phyloP scores from a whole-genome alignment of 2,329 filamentous ascomycete species.

The Fusarium lyarnte region DNA sequence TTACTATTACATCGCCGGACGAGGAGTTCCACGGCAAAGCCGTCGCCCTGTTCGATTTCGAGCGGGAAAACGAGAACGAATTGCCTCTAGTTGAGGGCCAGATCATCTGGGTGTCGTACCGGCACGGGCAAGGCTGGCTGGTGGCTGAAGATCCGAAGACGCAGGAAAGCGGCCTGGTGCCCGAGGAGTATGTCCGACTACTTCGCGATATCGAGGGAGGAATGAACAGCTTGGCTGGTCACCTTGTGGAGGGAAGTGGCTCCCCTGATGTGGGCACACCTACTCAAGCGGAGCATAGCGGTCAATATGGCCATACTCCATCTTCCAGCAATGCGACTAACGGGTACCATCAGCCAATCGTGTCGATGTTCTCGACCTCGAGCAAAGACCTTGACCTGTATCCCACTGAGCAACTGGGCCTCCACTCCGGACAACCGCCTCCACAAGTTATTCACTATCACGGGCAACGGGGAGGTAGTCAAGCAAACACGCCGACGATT shows the following conservation, averaged over 20 bases:
- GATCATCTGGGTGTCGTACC: conserved; percentile 94
- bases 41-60: conserved; percentile 94
- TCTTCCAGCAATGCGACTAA: conserved; percentile 60
- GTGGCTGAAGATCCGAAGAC: conserved; percentile 96
- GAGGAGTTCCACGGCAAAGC: conserved; percentile 98
- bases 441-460: conserved; percentile 75
- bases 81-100: conserved; percentile 92
- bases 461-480: conserved; percentile 73
- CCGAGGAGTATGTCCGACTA: conserved; percentile 94
- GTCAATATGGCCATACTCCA: conserved; percentile 58
- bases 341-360: conserved; percentile 74
- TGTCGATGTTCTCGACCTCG: conserved; percentile 76
- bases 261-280: conserved; percentile 67
- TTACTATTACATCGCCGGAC: conserved; percentile 93
- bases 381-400: conserved; percentile 76
- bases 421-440: conserved; percentile 69
- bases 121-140: conserved; percentile 96
- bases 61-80: conserved; percentile 95
- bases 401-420: conserved; percentile 70
- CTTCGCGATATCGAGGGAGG: conserved; percentile 94
- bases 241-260: conserved; percentile 62
- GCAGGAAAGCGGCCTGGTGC: conserved; percentile 91
- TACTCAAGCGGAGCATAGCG: conserved; percentile 66
- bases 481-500: conserved; percentile 71
- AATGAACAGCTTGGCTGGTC: conserved; percentile 75